Evolutionary conservation across 805 yeast species (phyloP).

Genomic region (Candida sanyiensis): DNA sequence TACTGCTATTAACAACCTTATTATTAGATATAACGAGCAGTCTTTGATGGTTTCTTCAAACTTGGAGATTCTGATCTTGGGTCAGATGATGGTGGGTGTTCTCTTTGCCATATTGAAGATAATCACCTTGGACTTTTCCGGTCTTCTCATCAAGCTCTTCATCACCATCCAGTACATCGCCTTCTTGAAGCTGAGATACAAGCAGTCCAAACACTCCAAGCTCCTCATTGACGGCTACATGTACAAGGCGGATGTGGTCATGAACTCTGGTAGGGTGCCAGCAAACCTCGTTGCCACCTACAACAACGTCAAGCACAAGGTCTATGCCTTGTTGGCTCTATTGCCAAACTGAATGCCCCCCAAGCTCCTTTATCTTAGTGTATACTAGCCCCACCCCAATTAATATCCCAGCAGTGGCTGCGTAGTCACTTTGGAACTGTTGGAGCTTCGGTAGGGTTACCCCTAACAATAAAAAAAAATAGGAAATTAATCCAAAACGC

Average conservation of each 20-base stretch:
- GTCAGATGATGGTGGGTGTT: conserved; percentile 35
- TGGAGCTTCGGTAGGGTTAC: background rate
- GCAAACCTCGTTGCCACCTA: conserved; percentile 16
- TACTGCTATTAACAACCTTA: conserved; percentile 28
- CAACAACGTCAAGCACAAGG: conserved; percentile 16
- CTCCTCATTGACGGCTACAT: conserved; percentile 43
- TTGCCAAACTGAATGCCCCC: conserved; percentile 10
- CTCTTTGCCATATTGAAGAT: conserved; percentile 37
- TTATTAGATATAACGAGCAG: conserved; percentile 37
- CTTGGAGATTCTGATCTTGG: conserved; percentile 39
- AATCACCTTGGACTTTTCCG: conserved; percentile 24
- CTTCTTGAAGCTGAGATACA: conserved; percentile 57
- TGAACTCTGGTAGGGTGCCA: conserved; percentile 36
- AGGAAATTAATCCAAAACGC: background rate
- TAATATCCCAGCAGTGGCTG: too few relatives aligned
- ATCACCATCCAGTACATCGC: conserved; percentile 42
- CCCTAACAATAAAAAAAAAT: background rate
- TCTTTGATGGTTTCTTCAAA: conserved; percentile 40
- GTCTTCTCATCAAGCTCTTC: conserved; percentile 28
- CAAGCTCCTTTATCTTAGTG: conserved; percentile 2
- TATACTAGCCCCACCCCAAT: conserved; percentile 1
- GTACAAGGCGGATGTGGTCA: conserved; percentile 32
- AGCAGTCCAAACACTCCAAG: conserved; percentile 51
- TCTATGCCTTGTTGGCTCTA: conserved; percentile 5
- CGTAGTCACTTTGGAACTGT: too few relatives aligned